Evolutionary conservation across 2,329 filamentous ascomycete genomes (phyloP).

Genomic region (Fusarium aywerte): DNA sequence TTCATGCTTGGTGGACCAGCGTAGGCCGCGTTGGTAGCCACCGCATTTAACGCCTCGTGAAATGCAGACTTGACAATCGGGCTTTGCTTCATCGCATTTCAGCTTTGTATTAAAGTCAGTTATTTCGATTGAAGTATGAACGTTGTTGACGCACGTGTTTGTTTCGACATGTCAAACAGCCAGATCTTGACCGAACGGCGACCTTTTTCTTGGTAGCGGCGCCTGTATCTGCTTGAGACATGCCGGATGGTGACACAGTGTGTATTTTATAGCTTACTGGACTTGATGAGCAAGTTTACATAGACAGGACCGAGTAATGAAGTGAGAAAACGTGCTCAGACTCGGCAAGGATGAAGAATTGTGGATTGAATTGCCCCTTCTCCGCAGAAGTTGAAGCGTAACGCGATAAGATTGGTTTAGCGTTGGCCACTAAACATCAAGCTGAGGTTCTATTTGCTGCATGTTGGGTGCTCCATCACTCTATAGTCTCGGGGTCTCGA

Average conservation of each 20-base stretch:
- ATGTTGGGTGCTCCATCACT: not conserved
- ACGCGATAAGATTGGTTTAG: slow-evolving; percentile 23
- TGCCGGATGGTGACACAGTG: slow-evolving; percentile 1
- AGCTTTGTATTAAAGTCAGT: slow-evolving; percentile 28
- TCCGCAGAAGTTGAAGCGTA: slow-evolving; percentile 28
- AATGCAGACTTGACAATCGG: slow-evolving; percentile 38
- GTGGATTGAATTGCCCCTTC: slow-evolving; percentile 8
- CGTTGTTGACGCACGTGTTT: slow-evolving; percentile 24
- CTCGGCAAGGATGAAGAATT: slow-evolving; percentile 4
- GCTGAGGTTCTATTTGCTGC: not conserved
- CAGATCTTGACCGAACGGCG: slow-evolving; percentile 26
- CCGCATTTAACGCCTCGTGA: slow-evolving; percentile 39
- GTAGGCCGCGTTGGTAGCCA: slow-evolving; percentile 37
- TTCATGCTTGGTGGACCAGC: slow-evolving; percentile 42
- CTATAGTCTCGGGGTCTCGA: not conserved
- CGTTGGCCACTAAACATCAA: not conserved
- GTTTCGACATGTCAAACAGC: slow-evolving; percentile 31
- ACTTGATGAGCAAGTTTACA: not conserved
- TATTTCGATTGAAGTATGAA: no score
- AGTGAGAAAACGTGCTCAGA: slow-evolving; percentile 8
- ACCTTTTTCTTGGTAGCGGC: slow-evolving; percentile 17
- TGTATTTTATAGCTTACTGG: rapidly evolving
- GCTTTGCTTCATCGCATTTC: slow-evolving; percentile 45
- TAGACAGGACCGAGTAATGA: not conserved
- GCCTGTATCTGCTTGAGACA: not conserved